A percentile compares a stretch with the other conserved stretches of the same genome.
These are phyloP conservation scores for Aspergillus nidulans DNA, from an alignment of 495 filamentous ascomycete genomes.

Conservation along the genomic window DNA sequence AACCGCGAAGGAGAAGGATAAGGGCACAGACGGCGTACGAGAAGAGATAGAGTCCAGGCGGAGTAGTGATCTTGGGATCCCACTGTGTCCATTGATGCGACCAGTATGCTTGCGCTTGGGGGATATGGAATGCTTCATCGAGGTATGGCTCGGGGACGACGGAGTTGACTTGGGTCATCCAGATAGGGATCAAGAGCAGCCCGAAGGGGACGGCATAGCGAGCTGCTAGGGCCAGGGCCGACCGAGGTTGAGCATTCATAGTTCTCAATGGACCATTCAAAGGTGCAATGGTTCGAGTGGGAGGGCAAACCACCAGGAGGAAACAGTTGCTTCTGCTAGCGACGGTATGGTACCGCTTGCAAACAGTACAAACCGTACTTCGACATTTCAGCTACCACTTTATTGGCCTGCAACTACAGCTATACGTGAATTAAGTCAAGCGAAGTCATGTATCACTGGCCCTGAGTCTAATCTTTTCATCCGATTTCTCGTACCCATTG, in stretches of 20 bases:
- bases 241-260: conserved; percentile 36
- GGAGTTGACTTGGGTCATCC: conserved; percentile 36
- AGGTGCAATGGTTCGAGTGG: neutral
- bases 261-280: conserved; percentile 14
- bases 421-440: too few relatives aligned
- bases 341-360: conserved; percentile 22
- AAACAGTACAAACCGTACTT: conserved; percentile 31
- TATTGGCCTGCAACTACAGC: neutral
- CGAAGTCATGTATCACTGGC: too few relatives aligned
- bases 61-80: conserved; percentile 97
- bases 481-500: neutral
- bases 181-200: conserved; percentile 34
- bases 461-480: neutral
- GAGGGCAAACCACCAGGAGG: neutral
- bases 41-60: conserved; percentile 75
- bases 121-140: conserved; percentile 93
- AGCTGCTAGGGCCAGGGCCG: conserved; percentile 36
- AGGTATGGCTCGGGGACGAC: conserved; percentile 77
- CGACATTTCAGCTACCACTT: conserved; percentile 1
- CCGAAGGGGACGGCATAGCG: conserved; percentile 42
- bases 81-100: conserved; percentile 66
- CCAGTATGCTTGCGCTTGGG: conserved; percentile 87
- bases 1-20: conserved; percentile 31
- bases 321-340: neutral
- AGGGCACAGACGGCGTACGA: conserved; percentile 42